phyloP scores from a whole-genome alignment of 2,329 filamentous ascomycete species.

The Pseudomassariella vexata region DNA sequence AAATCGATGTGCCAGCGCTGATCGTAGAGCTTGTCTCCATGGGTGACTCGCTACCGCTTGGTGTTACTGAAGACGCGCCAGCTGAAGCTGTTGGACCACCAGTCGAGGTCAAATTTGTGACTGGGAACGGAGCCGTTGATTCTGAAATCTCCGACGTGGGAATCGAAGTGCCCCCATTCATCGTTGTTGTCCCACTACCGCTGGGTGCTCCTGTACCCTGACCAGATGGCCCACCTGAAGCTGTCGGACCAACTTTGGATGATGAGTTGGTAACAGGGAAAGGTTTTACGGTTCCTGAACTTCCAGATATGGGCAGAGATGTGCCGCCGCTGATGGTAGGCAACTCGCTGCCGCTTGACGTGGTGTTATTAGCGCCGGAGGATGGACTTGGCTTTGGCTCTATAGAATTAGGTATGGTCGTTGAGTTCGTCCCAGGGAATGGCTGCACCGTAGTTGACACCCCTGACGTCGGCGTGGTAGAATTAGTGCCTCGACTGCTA shows the following conservation, averaged over 20 bases:
- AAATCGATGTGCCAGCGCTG: conserved; percentile 1
- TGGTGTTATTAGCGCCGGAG: too few species aligned
- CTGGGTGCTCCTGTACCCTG: background rate
- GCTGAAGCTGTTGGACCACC: conserved; percentile 5
- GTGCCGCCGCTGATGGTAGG: too few species aligned
- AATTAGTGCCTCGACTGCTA: too few species aligned
- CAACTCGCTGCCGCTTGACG: too few species aligned
- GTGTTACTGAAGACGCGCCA: conserved; percentile 5
- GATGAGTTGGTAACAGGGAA: conserved; percentile 4
- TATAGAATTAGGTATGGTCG: background rate
- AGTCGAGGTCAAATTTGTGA: conserved; percentile 10
- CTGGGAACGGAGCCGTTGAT: conserved; percentile 5
- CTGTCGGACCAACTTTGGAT: background rate
- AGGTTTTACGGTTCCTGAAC: background rate
- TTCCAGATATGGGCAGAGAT: too few species aligned
- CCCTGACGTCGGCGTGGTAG: too few species aligned
- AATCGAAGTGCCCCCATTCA: background rate
- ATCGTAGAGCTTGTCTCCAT: conserved; percentile 8
- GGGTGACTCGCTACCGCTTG: conserved; percentile 9
- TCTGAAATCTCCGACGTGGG: background rate
- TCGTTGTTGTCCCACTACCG: background rate
- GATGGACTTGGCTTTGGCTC: too few species aligned
- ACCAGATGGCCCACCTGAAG: background rate
- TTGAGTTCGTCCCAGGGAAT: too few species aligned
- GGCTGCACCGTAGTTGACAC: too few species aligned